Evolutionary conservation across 345 rosid genomes (phyloP).

Genomic region (Lumnitzera racemosa): DNA sequence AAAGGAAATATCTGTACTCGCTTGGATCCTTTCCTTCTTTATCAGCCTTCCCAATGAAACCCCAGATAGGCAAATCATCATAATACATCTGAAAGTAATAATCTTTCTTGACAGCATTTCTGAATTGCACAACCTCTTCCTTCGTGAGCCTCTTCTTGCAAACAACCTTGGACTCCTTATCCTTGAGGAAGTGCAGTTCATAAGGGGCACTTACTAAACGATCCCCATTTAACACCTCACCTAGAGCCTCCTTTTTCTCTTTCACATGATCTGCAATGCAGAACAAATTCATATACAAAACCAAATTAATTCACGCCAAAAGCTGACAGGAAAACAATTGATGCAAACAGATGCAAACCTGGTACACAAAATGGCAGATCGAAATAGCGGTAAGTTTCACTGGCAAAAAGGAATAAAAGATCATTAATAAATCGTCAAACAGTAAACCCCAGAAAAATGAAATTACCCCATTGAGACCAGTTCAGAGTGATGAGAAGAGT

Average conservation of each 20-base stretch:
- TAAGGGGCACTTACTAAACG: constrained; percentile 49
- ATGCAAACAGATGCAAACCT: constrained; percentile 20
- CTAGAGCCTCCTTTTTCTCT: constrained; percentile 54
- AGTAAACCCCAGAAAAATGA: neutral
- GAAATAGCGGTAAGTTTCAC: constrained; percentile 48
- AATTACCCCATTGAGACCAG: neutral
- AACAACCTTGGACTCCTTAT: constrained; percentile 30
- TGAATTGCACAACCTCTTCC: constrained; percentile 37
- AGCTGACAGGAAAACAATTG: neutral
- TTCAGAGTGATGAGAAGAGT: too few relatives aligned
- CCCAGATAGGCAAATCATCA: constrained; percentile 55
- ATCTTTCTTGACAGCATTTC: constrained; percentile 31
- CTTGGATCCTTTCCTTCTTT: constrained; percentile 39
- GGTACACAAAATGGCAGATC: constrained; percentile 53
- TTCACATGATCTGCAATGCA: constrained; percentile 25
- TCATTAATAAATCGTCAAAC: neutral
- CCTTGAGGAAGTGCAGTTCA: constrained; percentile 31
- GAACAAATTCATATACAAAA: neutral
- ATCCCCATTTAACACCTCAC: constrained; percentile 51
- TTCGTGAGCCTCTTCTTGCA: constrained; percentile 26
- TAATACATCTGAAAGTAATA: constrained; percentile 57
- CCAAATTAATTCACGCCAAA: neutral
- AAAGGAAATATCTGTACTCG: constrained; percentile 37
- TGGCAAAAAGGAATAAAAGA: constrained; percentile 7
- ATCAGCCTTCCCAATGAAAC: constrained; percentile 45